Percentiles rank a stretch among this genome's conserved stretches.
Conservation (phyloP, 1,284 basidiomycete species). For the Pholiota adiposa region DNA sequence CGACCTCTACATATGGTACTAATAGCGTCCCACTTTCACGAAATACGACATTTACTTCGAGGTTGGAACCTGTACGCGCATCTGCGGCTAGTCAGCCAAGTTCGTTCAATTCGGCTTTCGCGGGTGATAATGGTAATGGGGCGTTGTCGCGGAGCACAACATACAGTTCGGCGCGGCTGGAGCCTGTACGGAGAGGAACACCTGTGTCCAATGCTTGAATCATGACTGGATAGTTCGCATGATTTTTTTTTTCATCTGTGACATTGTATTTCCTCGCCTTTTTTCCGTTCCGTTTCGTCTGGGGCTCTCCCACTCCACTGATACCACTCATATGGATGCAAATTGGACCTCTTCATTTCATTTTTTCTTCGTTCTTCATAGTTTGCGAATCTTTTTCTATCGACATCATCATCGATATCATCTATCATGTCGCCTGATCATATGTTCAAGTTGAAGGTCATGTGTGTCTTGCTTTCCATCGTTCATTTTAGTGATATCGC, state of each 20-base stretch:
- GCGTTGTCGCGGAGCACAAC: constrained; percentile 9
- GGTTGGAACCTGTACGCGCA: constrained; percentile 5
- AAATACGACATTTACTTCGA: constrained; percentile 3
- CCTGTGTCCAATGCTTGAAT: background rate
- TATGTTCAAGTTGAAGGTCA: too few species aligned
- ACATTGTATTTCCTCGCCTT: background rate
- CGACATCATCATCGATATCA: too few species aligned
- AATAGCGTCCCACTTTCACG: constrained; percentile 5
- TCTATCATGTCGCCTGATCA: too few species aligned
- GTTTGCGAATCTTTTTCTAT: background rate
- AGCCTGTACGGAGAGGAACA: constrained; percentile 16
- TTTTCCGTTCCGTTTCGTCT: background rate
- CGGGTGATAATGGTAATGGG: background rate
- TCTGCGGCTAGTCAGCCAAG: background rate
- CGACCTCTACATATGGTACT: background rate
- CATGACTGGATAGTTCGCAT: background rate
- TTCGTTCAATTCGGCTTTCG: background rate
- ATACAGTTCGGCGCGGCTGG: constrained; percentile 11
- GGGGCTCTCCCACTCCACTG: background rate
- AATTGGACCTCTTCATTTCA: background rate
- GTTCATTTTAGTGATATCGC: too few species aligned
- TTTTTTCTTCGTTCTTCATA: background rate
- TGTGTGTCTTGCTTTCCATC: too few species aligned
- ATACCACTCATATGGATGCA: background rate
- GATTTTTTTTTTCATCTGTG: background rate